Evolutionary conservation across 148 eudicot genomes (phyloP).

Genomic region (Dianthus caryophyllus): DNA sequence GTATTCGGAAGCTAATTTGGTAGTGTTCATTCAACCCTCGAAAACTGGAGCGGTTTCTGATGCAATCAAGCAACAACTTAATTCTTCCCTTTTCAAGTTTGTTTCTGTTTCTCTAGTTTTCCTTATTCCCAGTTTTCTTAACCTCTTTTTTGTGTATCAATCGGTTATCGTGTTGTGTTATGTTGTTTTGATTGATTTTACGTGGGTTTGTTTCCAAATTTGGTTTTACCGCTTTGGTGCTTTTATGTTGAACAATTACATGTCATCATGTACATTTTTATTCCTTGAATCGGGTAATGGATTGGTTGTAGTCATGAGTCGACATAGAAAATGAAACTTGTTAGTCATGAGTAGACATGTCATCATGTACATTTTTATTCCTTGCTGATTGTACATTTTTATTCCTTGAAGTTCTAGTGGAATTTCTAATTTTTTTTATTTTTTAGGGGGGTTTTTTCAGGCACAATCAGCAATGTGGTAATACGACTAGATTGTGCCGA

Average conservation of each 20-base stretch:
- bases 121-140: background rate
- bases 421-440: no score
- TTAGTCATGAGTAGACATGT: no score
- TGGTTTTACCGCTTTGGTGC: no score
- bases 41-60: conserved; percentile 44
- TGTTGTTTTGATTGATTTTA: background rate
- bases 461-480: no score
- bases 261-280: background rate
- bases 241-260: background rate
- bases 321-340: no score
- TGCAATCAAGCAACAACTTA: conserved; percentile 52
- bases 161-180: background rate
- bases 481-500: no score
- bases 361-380: no score
- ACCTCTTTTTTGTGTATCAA: background rate
- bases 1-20: conserved; percentile 45
- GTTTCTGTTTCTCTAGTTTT: background rate
- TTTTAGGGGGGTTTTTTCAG: no score
- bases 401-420: no score
- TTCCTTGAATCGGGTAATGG: background rate
- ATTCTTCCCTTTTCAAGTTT: conserved; percentile 62
- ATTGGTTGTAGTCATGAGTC: no score
- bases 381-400: no score
- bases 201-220: background rate
- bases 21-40: conserved; percentile 58